These are phyloP conservation scores for Suillus hirtellus DNA, from an alignment of 768 basidiomycete genomes.

Conservation along the genomic window DNA sequence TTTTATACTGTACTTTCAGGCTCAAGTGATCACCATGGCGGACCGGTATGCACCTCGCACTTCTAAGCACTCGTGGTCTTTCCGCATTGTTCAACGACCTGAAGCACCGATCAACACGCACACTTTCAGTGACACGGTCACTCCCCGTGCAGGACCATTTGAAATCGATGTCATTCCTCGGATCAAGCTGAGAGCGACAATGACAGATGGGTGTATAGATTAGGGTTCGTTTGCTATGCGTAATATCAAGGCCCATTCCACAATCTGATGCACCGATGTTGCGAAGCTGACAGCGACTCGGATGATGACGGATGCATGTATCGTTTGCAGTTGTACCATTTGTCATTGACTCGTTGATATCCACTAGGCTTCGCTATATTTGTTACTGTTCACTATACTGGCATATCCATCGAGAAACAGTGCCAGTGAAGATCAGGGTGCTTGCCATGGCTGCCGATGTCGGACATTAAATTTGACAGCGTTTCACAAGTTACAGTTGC, in stretches of 20 bases:
- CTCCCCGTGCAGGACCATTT: constrained; percentile 45
- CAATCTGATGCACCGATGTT: too few species aligned
- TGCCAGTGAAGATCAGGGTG: too few species aligned
- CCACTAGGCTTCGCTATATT: too few species aligned
- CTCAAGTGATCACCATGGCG: not conserved
- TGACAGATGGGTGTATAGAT: not conserved
- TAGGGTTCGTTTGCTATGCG: not conserved
- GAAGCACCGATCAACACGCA: constrained; percentile 53
- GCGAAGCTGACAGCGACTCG: too few species aligned
- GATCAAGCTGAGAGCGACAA: not conserved
- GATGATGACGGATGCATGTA: too few species aligned
- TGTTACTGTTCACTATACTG: too few species aligned
- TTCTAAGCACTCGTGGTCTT: constrained; percentile 57
- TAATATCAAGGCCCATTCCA: not conserved
- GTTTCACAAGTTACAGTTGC: too few species aligned
- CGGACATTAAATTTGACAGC: too few species aligned
- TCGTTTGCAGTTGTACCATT: too few species aligned
- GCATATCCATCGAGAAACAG: too few species aligned
- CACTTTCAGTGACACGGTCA: constrained; percentile 58
- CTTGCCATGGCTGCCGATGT: too few species aligned
- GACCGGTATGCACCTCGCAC: constrained; percentile 33
- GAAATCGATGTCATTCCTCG: not conserved
- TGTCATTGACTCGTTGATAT: too few species aligned
- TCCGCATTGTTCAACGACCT: constrained; percentile 48
- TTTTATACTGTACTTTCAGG: not conserved